Conservation (phyloP, 768 basidiomycete genomes). For the Sporobolomyces roseus region DNA sequence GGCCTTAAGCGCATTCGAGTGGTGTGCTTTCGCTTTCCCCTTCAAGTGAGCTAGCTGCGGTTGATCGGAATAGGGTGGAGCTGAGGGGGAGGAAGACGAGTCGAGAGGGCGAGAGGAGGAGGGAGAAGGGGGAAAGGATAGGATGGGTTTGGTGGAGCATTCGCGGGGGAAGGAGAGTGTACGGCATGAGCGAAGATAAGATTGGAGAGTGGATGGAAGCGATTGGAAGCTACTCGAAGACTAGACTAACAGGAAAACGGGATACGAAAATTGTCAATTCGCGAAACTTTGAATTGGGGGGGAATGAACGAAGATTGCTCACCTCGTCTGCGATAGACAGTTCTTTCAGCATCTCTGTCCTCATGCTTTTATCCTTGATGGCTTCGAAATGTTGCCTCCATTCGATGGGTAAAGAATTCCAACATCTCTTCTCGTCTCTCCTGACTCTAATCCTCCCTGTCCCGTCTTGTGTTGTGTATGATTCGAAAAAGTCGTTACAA, state of each 20-base stretch:
- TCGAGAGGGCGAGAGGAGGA: neutral
- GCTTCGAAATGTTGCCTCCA: constrained; percentile 23
- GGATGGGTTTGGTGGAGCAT: constrained; percentile 20
- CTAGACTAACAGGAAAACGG: too few relatives aligned
- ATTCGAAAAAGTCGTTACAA: constrained; percentile 25
- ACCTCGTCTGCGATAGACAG: neutral
- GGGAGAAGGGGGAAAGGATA: constrained; percentile 18
- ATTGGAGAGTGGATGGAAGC: neutral
- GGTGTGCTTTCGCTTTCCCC: constrained; percentile 3
- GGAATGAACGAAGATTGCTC: neutral
- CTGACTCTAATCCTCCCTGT: neutral
- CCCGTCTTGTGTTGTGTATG: neutral
- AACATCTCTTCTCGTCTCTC: neutral
- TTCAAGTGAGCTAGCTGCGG: neutral
- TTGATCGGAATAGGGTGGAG: neutral
- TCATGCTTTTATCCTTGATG: neutral
- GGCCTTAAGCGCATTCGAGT: constrained; percentile 7
- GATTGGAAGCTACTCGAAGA: neutral
- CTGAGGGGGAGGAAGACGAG: neutral
- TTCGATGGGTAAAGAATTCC: constrained; percentile 9
- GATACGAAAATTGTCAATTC: neutral
- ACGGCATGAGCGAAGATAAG: constrained; percentile 9
- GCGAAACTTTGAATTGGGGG: neutral
- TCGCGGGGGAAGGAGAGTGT: constrained; percentile 27
- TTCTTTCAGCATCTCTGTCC: neutral